phyloP scores from a whole-genome alignment of 257 asterid genomes.

The Ocimum tenuiflorum region DNA sequence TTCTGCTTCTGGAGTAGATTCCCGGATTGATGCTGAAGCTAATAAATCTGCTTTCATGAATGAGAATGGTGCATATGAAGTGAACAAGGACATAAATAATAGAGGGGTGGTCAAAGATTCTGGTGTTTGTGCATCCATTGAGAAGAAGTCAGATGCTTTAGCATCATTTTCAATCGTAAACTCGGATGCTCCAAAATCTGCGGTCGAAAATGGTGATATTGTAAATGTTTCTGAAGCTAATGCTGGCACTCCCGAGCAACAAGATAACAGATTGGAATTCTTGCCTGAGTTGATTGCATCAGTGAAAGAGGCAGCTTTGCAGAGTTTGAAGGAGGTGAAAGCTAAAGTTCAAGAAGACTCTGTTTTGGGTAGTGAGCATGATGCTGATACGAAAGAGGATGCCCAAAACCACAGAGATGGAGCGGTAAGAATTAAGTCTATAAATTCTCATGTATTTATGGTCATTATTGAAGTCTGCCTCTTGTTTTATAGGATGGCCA shows the following conservation, averaged over 20 bases:
- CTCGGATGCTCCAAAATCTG: constrained; percentile 16
- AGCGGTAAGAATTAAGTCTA: constrained; percentile 37
- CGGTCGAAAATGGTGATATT: constrained; percentile 27
- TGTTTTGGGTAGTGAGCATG: constrained; percentile 27
- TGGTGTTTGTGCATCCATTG: constrained; percentile 22
- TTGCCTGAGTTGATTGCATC: constrained; percentile 70
- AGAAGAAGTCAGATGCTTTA: constrained; percentile 23
- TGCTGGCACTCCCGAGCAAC: constrained; percentile 15
- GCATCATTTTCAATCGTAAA: constrained; percentile 20
- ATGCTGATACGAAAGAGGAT: constrained; percentile 30
- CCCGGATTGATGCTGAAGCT: constrained; percentile 21
- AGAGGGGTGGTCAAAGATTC: constrained; percentile 27
- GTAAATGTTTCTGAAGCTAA: constrained; percentile 27
- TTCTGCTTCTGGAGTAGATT: constrained; percentile 29
- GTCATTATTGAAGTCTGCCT: constrained; percentile 9
- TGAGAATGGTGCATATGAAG: constrained; percentile 28
- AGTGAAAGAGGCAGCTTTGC: constrained; percentile 51
- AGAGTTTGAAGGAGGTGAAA: constrained; percentile 52
- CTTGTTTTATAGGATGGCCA: constrained; percentile 46
- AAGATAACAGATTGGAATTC: constrained; percentile 44
- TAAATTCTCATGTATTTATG: not conserved
- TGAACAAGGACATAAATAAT: constrained; percentile 20
- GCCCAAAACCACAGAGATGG: constrained; percentile 46
- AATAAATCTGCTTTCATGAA: constrained; percentile 20
- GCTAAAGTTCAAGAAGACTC: constrained; percentile 40